Evolutionary conservation across 768 basidiomycete genomes (phyloP).

Genomic region (Mycena latifolia): DNA sequence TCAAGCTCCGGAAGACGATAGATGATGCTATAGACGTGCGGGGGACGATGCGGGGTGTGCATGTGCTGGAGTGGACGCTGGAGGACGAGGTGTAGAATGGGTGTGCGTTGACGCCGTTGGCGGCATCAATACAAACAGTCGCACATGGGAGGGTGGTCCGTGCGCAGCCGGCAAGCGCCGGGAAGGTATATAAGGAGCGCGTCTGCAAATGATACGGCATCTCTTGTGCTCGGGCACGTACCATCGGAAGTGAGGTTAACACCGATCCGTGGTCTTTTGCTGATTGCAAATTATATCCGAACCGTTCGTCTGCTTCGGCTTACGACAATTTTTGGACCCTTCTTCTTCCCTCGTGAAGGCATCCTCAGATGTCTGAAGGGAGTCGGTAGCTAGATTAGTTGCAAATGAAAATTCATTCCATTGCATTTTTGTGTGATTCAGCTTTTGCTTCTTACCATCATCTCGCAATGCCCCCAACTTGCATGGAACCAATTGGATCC

Average conservation of each 20-base stretch:
- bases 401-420: background rate
- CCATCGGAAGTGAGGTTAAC: slow-evolving; percentile 96
- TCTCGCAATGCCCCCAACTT: no score
- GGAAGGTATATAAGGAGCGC: slow-evolving; percentile 23
- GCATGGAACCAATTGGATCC: no score
- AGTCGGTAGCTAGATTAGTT: background rate
- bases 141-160: slow-evolving; percentile 21
- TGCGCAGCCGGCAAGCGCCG: background rate
- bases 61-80: slow-evolving; percentile 28
- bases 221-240: slow-evolving; percentile 97
- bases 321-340: slow-evolving; percentile 92
- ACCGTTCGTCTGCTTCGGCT: slow-evolving; percentile 92
- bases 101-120: no score
- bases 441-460: background rate
- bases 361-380: slow-evolving; percentile 23
- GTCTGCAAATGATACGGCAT: slow-evolving; percentile 50
- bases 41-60: slow-evolving; percentile 48
- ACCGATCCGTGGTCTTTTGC: slow-evolving; percentile 97
- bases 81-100: slow-evolving; percentile 1
- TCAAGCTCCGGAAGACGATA: slow-evolving; percentile 54
- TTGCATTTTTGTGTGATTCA: background rate
- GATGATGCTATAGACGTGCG: slow-evolving; percentile 52
- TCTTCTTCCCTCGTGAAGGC: slow-evolving; percentile 45
- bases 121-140: background rate
- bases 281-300: slow-evolving; percentile 99